Evolutionary conservation across 2,329 filamentous ascomycete species (phyloP), one percentile per base, ranked within the genome.

Genomic region (Fusarium pseudograminearum): DNA sequence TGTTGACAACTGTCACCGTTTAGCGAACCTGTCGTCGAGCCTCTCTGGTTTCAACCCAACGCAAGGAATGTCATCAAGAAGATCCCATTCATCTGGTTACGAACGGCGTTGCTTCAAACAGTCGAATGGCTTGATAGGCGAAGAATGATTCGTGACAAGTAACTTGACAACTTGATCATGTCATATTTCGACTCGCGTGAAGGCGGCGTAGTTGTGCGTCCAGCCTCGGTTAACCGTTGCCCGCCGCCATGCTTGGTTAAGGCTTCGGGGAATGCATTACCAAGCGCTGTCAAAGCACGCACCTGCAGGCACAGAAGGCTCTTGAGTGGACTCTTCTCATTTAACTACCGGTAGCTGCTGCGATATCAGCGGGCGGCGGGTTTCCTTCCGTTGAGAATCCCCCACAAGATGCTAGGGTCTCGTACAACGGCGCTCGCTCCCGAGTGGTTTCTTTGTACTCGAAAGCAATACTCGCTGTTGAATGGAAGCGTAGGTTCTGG

Each of bases 241-340:
- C 26, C 33, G 20, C 30, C n/a, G 48, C 40, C 50, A 31, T 57
- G 33, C 42, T 47, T 22, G 34, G 38, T 33, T n/a, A 30, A 48
- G 31, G 59, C 60, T 36, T 36, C 50, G 33, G 20, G 57, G 67
- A 53, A 53, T 59, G 53, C 54, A 50, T 38, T 56, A 67, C 58
- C 45, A 61, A 67, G 58, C 42, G 67, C 67, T 71, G 67, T 70
- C 67, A 70, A 70, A 68, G 40, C 58, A 36, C 30, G 53, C 34
- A 31, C 38, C 59, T 55, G 67, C 59, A 70, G 58, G 52, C 55
- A 68, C 61, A 52, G 31, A 33, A 54, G 30, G 54, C 36, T 40
- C 50, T 53, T 57, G 57, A 40, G 47, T 44, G 50, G 63, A 24
- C 40, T 67, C 46, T 38, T 46, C 7, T 58, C 34, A 40, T 41